Evolutionary conservation across 208 protist genomes (phyloP).

Genomic region (Naegleria fowleri): DNA sequence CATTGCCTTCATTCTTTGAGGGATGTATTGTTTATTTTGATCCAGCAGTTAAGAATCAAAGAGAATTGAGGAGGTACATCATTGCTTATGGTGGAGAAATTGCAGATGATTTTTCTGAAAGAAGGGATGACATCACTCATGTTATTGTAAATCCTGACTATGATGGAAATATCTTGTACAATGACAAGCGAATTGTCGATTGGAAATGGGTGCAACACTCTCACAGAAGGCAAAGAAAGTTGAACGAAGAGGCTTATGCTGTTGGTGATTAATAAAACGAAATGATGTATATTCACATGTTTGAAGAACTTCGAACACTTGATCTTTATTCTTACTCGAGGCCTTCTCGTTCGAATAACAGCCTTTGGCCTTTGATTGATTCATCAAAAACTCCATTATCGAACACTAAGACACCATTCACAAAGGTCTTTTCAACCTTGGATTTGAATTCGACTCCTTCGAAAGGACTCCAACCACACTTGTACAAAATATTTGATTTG

Average conservation of each 20-base stretch:
- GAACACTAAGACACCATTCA: background rate
- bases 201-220: background rate
- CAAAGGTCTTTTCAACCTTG: slow-evolving; percentile 39
- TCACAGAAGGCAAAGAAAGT: background rate
- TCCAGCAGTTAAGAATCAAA: background rate
- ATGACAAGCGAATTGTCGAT: background rate
- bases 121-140: background rate
- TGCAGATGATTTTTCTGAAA: background rate
- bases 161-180: background rate
- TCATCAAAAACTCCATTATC: background rate
- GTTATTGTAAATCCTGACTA: background rate
- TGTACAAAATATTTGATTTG: slow-evolving; percentile 60
- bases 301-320: too few relatives aligned
- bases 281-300: too few relatives aligned
- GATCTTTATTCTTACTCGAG: too few relatives aligned
- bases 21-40: background rate
- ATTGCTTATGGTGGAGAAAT: background rate
- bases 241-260: background rate
- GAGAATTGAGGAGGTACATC: background rate
- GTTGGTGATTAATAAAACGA: background rate
- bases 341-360: slow-evolving; percentile 10
- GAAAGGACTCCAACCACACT: slow-evolving; percentile 73
- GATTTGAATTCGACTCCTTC: slow-evolving; percentile 61
- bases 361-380: background rate
- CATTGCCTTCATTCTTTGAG: background rate